Evolutionary conservation across 495 filamentous ascomycete genomes (phyloP).

Genomic region (Aspergillus wentii): DNA sequence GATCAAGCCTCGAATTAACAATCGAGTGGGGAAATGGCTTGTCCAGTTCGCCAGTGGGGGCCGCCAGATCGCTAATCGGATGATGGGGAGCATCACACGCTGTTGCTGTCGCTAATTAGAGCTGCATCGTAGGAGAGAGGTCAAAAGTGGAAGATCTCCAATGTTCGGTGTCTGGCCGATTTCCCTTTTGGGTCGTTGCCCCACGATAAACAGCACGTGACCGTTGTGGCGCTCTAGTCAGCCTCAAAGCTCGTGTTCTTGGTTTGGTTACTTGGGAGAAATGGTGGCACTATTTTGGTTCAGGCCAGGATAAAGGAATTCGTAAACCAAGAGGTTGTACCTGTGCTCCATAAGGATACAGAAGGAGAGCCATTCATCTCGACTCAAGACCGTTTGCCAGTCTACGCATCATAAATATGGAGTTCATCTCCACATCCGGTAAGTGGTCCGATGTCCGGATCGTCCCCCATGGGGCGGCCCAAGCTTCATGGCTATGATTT

Average conservation of each 20-base stretch:
- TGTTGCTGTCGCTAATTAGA: background rate
- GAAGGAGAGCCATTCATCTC: too few species aligned
- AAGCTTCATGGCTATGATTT: too few species aligned
- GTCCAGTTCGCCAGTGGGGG: conserved; percentile 9
- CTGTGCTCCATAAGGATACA: too few species aligned
- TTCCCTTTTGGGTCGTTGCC: conserved; percentile 16
- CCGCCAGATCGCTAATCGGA: conserved; percentile 5
- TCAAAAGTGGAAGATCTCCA: conserved; percentile 11
- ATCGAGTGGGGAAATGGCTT: conserved; percentile 7
- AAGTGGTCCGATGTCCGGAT: conserved; percentile 5
- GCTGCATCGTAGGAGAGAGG: conserved; percentile 3
- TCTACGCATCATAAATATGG: too few species aligned
- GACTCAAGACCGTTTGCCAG: too few species aligned
- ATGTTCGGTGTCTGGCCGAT: conserved; percentile 19
- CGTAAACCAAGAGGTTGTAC: too few species aligned
- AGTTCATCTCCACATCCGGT: conserved; percentile 6
- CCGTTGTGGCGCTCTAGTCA: too few species aligned
- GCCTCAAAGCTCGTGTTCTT: too few species aligned
- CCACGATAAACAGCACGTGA: conserved; percentile 17
- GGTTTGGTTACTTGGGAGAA: background rate
- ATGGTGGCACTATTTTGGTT: too few species aligned
- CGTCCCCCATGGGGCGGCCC: conserved; percentile 9
- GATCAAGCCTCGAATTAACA: too few species aligned
- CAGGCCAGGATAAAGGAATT: too few species aligned
- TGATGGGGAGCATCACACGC: conserved; percentile 5